phyloP scores from a whole-genome alignment of 208 protist genomes.

The Strigomonas culicis region DNA sequence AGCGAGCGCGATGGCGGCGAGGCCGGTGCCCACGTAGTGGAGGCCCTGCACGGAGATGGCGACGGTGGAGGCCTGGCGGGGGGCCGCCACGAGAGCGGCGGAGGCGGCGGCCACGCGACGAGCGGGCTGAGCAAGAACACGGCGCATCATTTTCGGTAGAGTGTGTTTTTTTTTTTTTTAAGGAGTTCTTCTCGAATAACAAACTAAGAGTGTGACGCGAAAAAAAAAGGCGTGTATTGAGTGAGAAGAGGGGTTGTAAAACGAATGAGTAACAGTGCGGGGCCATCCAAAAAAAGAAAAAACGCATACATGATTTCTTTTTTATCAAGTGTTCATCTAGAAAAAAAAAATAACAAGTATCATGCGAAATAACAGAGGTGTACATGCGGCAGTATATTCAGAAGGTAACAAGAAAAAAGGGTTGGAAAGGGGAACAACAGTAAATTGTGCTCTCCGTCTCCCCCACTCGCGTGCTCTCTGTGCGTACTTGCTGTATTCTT shows the following conservation, averaged over 20 bases:
- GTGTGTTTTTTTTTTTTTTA: background rate
- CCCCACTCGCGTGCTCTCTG: too few species aligned
- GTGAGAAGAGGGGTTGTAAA: too few species aligned
- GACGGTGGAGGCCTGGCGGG: conserved; percentile 49
- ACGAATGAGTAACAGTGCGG: too few species aligned
- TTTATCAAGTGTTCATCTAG: background rate
- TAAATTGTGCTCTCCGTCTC: too few species aligned
- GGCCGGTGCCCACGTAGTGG: conserved; percentile 69
- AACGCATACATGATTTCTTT: too few species aligned
- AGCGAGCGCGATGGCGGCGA: conserved; percentile 64
- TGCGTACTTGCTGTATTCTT: too few species aligned
- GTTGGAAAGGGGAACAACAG: background rate
- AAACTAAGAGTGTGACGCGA: background rate
- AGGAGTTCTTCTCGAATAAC: too few species aligned
- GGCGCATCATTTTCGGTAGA: conserved; percentile 74
- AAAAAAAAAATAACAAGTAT: background rate
- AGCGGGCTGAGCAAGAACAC: conserved; percentile 43
- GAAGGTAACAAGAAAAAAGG: background rate
- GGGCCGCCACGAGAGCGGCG: conserved; percentile 23
- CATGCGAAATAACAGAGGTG: background rate
- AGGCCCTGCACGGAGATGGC: conserved; percentile 66
- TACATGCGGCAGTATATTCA: background rate
- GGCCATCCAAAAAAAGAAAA: too few species aligned
- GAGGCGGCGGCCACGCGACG: conserved; percentile 30
- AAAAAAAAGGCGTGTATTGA: background rate